These are phyloP conservation scores for Chloropicon primus DNA, from an alignment of 139 green algal genomes.

Conservation along the genomic window DNA sequence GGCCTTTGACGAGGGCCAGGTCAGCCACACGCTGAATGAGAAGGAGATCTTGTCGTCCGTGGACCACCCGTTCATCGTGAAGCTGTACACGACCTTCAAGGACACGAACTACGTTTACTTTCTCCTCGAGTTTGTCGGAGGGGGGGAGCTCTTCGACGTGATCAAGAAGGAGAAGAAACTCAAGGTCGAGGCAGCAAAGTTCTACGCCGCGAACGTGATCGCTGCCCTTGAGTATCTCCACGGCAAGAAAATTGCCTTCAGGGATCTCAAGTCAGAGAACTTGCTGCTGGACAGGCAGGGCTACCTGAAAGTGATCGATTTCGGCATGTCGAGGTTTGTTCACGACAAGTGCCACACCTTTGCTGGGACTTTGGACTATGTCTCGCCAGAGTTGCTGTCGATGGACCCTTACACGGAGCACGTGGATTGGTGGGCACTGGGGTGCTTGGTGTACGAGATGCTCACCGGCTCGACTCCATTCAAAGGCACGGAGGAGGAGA, in stretches of 20 bases:
- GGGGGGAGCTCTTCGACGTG: not conserved
- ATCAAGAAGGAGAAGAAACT: not conserved
- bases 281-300: slow-evolving; percentile 43
- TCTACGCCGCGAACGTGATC: slow-evolving; percentile 28
- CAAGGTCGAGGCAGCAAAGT: not conserved
- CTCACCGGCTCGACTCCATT: slow-evolving; percentile 71
- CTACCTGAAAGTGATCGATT: slow-evolving; percentile 33
- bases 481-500: slow-evolving; percentile 27
- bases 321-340: not conserved
- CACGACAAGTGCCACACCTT: slow-evolving; percentile 59
- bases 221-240: slow-evolving; percentile 66
- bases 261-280: slow-evolving; percentile 18
- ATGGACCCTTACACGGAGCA: slow-evolving; percentile 50
- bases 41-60: not conserved
- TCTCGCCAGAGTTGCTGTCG: slow-evolving; percentile 81
- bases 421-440: slow-evolving; percentile 89
- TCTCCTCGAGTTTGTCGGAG: not conserved
- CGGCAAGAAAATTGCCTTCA: slow-evolving; percentile 31
- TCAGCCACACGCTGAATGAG: not conserved
- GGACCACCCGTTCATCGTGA: not conserved
- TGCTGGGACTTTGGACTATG: slow-evolving; percentile 90
- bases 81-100: not conserved
- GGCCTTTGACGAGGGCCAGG: not conserved
- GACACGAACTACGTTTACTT: not conserved
- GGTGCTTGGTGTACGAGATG: slow-evolving; percentile 85